A percentile compares a stretch with the other conserved stretches of the same genome.
phyloP scores from a whole-genome alignment of 2,329 filamentous ascomycete species.

The Ceratocystis eucalypticola region DNA sequence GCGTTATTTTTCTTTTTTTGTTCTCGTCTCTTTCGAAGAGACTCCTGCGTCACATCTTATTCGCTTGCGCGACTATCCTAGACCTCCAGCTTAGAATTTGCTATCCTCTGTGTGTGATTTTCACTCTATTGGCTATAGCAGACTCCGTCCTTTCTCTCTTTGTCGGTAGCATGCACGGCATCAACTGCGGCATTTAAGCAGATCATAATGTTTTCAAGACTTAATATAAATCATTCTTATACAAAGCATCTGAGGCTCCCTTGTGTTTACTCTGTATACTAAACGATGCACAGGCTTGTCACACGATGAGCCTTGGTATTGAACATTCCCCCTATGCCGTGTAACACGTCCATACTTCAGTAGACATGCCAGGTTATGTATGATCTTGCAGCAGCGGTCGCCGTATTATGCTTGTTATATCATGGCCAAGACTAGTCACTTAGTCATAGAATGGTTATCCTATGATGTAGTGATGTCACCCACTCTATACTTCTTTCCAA shows the following conservation, averaged over 20 bases:
- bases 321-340: not conserved
- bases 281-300: not conserved
- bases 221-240: not conserved
- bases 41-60: not conserved
- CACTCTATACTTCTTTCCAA: too few relatives aligned
- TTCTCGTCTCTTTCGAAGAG: not conserved
- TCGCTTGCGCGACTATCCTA: not conserved
- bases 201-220: constrained; percentile 8
- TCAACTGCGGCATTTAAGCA: not conserved
- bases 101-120: not conserved
- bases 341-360: not conserved
- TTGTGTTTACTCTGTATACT: not conserved
- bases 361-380: too few relatives aligned
- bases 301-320: not conserved
- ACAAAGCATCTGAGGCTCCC: not conserved
- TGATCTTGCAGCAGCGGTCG: too few relatives aligned
- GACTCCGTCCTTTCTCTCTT: not conserved
- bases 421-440: too few relatives aligned
- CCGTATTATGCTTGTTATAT: too few relatives aligned
- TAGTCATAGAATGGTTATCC: too few relatives aligned
- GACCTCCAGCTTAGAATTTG: not conserved
- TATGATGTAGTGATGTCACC: too few relatives aligned
- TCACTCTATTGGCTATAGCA: not conserved
- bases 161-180: constrained; percentile 2
- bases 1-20: not conserved